Conservation (phyloP, 202 grass and related monocot genomes). For the Schoenoplectus triqueter region DNA sequence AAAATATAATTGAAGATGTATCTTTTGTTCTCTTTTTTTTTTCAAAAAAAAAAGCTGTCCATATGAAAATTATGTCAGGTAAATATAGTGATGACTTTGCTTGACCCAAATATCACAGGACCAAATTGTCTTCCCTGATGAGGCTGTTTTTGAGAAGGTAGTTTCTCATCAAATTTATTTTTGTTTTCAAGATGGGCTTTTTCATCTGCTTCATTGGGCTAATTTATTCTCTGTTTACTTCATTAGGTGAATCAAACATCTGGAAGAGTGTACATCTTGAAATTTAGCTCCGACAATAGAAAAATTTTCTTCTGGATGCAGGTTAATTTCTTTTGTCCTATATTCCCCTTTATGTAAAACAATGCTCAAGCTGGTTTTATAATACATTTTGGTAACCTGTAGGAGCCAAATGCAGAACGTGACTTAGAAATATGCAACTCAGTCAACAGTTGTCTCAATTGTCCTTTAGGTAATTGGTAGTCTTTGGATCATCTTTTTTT, state of each 20-base stretch:
- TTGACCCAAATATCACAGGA: constrained; percentile 55
- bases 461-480: constrained; percentile 65
- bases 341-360: background rate
- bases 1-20: constrained; percentile 89
- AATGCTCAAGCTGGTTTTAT: background rate
- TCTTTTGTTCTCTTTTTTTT: constrained; percentile 52
- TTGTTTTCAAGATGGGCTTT: background rate
- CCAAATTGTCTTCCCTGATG: constrained; percentile 93
- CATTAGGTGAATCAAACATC: constrained; percentile 76
- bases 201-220: constrained; percentile 4
- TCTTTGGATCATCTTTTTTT: constrained; percentile 29
- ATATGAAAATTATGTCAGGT: constrained; percentile 37
- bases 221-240: constrained; percentile 44
- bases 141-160: constrained; percentile 98
- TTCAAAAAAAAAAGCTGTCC: constrained; percentile 10
- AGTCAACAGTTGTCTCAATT: constrained; percentile 81
- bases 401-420: constrained; percentile 77
- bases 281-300: constrained; percentile 77
- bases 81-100: constrained; percentile 51
- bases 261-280: constrained; percentile 96
- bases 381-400: constrained; percentile 26
- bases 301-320: constrained; percentile 99
- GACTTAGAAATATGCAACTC: constrained; percentile 70
- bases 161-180: constrained; percentile 22
- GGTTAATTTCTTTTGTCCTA: constrained; percentile 47